Conservation (phyloP, 176 grass and related monocot genomes). For the Phoenix dactylifera region DNA sequence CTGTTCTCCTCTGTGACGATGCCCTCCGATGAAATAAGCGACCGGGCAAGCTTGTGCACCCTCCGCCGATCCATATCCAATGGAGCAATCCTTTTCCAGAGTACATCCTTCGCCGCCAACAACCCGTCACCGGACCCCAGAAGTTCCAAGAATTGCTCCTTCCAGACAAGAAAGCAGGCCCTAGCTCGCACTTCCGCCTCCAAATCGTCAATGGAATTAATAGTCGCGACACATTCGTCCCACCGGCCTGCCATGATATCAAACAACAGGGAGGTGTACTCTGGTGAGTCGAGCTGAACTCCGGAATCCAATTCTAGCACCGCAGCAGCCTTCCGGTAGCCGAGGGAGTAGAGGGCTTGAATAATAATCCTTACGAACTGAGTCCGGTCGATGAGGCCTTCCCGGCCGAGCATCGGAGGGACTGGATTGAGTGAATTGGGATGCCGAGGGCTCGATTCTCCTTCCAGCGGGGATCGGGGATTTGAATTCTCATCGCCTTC, state of each 20-base stretch:
- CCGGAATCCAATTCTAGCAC: conserved; percentile 79
- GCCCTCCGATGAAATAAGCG: conserved; percentile 52
- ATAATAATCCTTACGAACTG: conserved; percentile 60
- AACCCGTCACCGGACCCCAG: conserved; percentile 47
- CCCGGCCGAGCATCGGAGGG: conserved; percentile 2
- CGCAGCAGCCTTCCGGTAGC: conserved; percentile 56
- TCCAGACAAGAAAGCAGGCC: conserved; percentile 67
- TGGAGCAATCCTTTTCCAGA: conserved; percentile 50
- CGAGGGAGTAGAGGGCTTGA: conserved; percentile 76
- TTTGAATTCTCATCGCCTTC: conserved; percentile 9
- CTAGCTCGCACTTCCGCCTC: conserved; percentile 19
- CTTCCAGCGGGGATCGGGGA: conserved; percentile 13
- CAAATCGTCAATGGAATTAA: conserved; percentile 43
- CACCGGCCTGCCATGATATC: conserved; percentile 65
- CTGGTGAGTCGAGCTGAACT: conserved; percentile 45
- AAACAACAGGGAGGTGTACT: conserved; percentile 55
- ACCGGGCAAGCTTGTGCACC: conserved; percentile 50
- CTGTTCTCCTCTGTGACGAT: conserved; percentile 31
- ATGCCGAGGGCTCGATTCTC: conserved; percentile 19
- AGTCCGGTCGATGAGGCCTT: conserved; percentile 41
- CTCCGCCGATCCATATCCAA: conserved; percentile 41
- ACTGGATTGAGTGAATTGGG: background rate
- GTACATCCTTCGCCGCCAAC: conserved; percentile 46
- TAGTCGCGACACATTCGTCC: conserved; percentile 59
- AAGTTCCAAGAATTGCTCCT: conserved; percentile 79